Evolutionary conservation across 2,329 filamentous ascomycete genomes (phyloP), one percentile per base, ranked within the genome.

Genomic region (Byssoonygena ceratinophila): DNA sequence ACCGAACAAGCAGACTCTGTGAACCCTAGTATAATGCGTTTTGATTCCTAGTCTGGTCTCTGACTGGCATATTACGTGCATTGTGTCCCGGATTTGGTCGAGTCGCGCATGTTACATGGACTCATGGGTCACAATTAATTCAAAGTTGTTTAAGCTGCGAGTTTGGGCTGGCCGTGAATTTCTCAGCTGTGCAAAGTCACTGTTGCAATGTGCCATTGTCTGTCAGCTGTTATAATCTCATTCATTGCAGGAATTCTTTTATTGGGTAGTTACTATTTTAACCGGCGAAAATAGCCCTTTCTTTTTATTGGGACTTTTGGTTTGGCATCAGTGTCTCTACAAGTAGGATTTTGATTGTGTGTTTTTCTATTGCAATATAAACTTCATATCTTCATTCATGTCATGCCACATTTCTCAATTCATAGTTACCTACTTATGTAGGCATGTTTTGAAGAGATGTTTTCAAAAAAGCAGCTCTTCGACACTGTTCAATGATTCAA

Each of bases 21-120:
- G 14, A n/a, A n/a, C n/a, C 27, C 5, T 31, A 41, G 20, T 16
- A 37, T 8, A 16, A 2, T 9, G 22, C 37, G n/a, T n/a, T 25
- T 52, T 52, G 50, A 52, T 22, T 52, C 43, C 32, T 22, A 31
- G 9, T 22, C 50, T 47, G 50, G 50, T 52, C 46, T 52, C 9
- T 47, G 50, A 52, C 50, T 52, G 41, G 50, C 50, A 46, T 47
- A 3, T 41, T 25, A 12, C 4, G 23, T 52, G 50, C 39, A 52
- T 34, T 34, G 50, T 52, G 50, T 52, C 50, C 50, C 44, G 40
- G 43, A 5, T 7, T 41, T 23, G 43, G 34, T 52, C 7, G 50
- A 52, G 41, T 52, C 44, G 50, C 36, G 25, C n/a, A 6, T 22
- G 14, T 44, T 51, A 22, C 29, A 25, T n/a, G n/a, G n/a, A n/a